These are phyloP conservation scores for Uronychia setigera DNA, from an alignment of 73 alveolate species.

Conservation along the genomic window DNA sequence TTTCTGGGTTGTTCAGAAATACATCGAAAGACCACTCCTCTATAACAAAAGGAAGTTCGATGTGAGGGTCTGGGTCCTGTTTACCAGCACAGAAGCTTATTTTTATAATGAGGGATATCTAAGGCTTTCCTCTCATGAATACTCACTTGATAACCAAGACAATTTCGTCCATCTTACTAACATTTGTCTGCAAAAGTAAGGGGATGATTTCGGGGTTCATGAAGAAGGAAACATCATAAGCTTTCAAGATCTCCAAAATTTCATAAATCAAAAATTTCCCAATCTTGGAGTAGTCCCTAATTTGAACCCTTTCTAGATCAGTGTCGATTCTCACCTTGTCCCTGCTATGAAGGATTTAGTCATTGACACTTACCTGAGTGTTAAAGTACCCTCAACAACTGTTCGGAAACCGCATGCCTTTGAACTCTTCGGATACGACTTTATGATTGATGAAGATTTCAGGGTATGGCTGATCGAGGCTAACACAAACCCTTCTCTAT, in stretches of 20 bases:
- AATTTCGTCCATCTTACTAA: constrained; percentile 75
- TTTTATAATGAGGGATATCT: constrained; percentile 71
- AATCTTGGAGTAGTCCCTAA: constrained; percentile 10
- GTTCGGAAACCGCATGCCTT: constrained; percentile 62
- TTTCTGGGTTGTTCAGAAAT: constrained; percentile 70
- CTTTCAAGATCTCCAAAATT: constrained; percentile 57
- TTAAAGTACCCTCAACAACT: constrained; percentile 35
- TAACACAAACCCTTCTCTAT: constrained; percentile 80
- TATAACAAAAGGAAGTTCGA: constrained; percentile 68
- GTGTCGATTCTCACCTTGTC: constrained; percentile 15
- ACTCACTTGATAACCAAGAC: constrained; percentile 48
- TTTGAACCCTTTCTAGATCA: too few relatives aligned
- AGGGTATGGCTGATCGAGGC: constrained; percentile 79
- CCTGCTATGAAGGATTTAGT: neutral
- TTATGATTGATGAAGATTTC: constrained; percentile 57
- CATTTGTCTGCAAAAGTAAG: constrained; percentile 76
- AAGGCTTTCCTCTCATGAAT: constrained; percentile 64
- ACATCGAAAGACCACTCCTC: constrained; percentile 74
- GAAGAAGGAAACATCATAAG: constrained; percentile 83
- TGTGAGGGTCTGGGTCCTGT: constrained; percentile 72
- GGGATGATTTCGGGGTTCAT: constrained; percentile 58
- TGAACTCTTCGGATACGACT: constrained; percentile 81
- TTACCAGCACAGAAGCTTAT: constrained; percentile 17
- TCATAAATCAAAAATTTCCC: constrained; percentile 27
- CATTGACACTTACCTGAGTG: neutral